Evolutionary conservation across 2,329 filamentous ascomycete species (phyloP).

Genomic region (Colletotrichum sp.): DNA sequence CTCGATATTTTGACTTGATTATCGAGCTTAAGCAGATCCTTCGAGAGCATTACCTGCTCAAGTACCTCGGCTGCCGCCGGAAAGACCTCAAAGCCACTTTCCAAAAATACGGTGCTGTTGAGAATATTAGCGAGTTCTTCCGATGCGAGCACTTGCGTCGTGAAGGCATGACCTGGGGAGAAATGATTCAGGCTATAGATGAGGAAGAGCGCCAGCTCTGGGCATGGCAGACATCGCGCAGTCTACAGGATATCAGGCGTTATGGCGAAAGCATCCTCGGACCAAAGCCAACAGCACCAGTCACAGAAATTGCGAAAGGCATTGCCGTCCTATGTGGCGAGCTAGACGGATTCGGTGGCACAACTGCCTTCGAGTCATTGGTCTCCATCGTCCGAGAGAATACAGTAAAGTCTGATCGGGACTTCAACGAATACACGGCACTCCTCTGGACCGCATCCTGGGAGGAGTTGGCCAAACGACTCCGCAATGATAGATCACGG

Average conservation of each 20-base stretch:
- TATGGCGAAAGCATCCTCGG: not conserved
- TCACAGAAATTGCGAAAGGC: not conserved
- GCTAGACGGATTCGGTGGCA: not conserved
- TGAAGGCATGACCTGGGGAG: not conserved
- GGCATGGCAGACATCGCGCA: not conserved
- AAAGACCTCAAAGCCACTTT: not conserved
- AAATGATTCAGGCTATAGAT: not conserved
- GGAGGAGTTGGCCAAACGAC: not conserved
- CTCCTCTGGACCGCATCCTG: not conserved
- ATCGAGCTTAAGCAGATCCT: not conserved
- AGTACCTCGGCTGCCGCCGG: not conserved
- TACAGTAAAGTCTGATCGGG: not conserved
- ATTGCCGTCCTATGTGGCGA: not conserved
- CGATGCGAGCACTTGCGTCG: not conserved
- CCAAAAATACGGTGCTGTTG: not conserved
- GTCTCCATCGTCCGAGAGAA: not conserved
- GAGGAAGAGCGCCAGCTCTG: not conserved
- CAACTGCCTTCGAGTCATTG: not conserved
- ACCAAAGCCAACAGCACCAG: not conserved
- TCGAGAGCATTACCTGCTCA: not conserved
- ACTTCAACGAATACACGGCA: not conserved
- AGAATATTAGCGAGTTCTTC: not conserved
- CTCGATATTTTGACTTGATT: not conserved
- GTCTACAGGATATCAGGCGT: not conserved
- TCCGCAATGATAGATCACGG: not conserved